Percentiles rank a stretch among this genome's conserved stretches.
These are phyloP conservation scores for Ganoderma lingzhi DNA, from an alignment of 1,284 basidiomycete genomes.

Conservation along the genomic window DNA sequence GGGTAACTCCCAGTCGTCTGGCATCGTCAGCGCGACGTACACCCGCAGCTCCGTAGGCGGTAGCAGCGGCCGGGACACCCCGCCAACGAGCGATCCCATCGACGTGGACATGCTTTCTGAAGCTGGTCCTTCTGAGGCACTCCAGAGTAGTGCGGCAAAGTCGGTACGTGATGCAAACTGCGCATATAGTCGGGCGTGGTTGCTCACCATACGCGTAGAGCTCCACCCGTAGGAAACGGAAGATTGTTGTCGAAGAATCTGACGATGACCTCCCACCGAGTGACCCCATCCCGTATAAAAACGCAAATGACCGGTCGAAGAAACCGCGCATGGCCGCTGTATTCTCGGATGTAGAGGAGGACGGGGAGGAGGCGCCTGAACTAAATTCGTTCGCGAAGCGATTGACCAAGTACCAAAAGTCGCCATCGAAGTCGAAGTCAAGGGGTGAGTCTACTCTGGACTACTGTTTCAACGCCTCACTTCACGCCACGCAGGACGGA, in stretches of 20 bases:
- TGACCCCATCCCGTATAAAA: conserved; percentile 36
- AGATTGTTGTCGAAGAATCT: conserved; percentile 72
- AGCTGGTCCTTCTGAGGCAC: conserved; percentile 50
- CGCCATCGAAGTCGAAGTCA: conserved; percentile 52
- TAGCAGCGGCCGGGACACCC: conserved; percentile 61
- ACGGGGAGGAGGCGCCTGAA: conserved; percentile 46
- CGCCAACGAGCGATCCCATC: conserved; percentile 78
- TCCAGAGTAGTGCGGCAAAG: conserved; percentile 24
- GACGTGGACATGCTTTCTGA: conserved; percentile 76
- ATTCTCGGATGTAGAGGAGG: conserved; percentile 49
- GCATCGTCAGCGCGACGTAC: conserved; percentile 45
- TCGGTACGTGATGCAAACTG: conserved; percentile 19
- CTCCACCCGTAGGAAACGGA: conserved; percentile 63
- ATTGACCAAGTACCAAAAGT: conserved; percentile 72
- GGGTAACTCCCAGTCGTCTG: conserved; percentile 37
- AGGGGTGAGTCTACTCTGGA: conserved; percentile 44
- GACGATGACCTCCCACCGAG: conserved; percentile 61
- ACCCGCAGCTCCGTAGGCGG: conserved; percentile 58
- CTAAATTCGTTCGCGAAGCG: conserved; percentile 60
- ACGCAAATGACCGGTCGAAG: conserved; percentile 47
- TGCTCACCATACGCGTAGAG: conserved; percentile 14
- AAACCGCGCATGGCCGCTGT: conserved; percentile 59
- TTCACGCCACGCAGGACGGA: conserved; percentile 42
- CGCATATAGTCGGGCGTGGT: neutral
- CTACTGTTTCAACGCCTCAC: neutral